Percentiles rank a stretch among this genome's conserved stretches.
Evolutionary conservation across 176 grass and related monocot genomes (phyloP).

Genomic region (Pontederia crassipes): DNA sequence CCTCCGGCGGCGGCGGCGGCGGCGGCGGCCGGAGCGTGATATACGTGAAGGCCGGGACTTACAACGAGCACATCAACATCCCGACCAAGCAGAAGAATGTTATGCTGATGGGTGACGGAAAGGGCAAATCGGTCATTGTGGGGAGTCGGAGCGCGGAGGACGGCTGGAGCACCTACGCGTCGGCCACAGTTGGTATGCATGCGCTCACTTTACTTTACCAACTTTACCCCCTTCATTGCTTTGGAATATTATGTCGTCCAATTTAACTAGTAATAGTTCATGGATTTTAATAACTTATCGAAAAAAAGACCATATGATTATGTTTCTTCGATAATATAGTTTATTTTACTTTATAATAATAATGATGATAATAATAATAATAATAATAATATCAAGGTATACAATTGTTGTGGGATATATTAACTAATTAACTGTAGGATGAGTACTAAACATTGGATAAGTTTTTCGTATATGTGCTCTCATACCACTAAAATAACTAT

Average conservation of each 20-base stretch:
- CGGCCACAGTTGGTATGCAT: slow-evolving; percentile 66
- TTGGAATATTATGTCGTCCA: neutral
- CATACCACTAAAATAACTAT: too few species aligned
- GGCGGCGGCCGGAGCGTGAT: slow-evolving; percentile 43
- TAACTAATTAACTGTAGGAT: too few species aligned
- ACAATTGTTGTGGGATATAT: too few species aligned
- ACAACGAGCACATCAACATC: slow-evolving; percentile 55
- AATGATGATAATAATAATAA: too few species aligned
- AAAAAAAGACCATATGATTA: too few species aligned
- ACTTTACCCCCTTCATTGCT: neutral
- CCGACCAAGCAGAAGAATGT: slow-evolving; percentile 39
- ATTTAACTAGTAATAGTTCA: neutral
- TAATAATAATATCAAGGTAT: too few species aligned
- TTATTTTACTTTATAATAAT: too few species aligned
- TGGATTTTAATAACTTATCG: neutral
- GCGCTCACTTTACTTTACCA: neutral
- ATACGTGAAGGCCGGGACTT: slow-evolving; percentile 64
- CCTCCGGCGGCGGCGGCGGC: neutral
- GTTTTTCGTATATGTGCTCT: too few species aligned
- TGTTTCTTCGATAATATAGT: too few species aligned
- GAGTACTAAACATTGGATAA: too few species aligned
- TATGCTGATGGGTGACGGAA: slow-evolving; percentile 77
- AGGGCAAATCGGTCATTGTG: slow-evolving; percentile 66
- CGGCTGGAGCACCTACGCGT: slow-evolving; percentile 45
- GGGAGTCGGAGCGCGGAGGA: slow-evolving; percentile 32